Conservation (phyloP, 768 basidiomycete genomes). For the Flagelloscypha sp. region DNA sequence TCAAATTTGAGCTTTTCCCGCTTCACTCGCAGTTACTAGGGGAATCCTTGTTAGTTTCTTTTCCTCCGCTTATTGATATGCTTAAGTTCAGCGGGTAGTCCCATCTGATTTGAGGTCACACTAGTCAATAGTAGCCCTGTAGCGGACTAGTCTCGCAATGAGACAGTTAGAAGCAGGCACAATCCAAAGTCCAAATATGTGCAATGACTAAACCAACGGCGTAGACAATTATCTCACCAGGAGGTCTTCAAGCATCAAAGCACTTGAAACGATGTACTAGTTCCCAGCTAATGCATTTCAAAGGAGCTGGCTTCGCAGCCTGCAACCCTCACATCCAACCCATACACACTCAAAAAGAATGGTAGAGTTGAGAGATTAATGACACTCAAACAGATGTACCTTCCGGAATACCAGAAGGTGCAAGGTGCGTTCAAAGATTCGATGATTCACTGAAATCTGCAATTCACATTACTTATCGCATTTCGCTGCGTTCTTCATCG, state of each 20-base stretch:
- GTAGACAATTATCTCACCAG: slow-evolving; percentile 49
- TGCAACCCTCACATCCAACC: slow-evolving; percentile 38
- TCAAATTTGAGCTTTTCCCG: slow-evolving; percentile 78
- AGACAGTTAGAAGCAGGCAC: slow-evolving; percentile 17
- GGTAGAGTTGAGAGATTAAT: slow-evolving; percentile 42
- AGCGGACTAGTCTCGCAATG: slow-evolving; percentile 14
- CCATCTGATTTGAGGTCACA: slow-evolving; percentile 76
- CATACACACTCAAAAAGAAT: slow-evolving; percentile 21
- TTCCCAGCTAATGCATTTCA: slow-evolving; percentile 40
- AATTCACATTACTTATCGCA: slow-evolving; percentile 80
- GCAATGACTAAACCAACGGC: slow-evolving; percentile 24
- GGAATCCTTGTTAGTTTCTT: slow-evolving; percentile 89
- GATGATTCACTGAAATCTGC: slow-evolving; percentile 78
- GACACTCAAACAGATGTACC: slow-evolving; percentile 76
- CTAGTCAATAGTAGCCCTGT: slow-evolving; percentile 10
- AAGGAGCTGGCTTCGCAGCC: slow-evolving; percentile 28
- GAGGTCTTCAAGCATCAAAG: slow-evolving; percentile 16
- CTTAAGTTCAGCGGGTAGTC: slow-evolving; percentile 84
- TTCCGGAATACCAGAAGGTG: slow-evolving; percentile 67
- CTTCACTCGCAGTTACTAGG: slow-evolving; percentile 84
- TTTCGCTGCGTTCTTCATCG: slow-evolving; percentile 77
- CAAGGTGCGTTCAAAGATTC: slow-evolving; percentile 80
- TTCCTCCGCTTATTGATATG: slow-evolving; percentile 87
- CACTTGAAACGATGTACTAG: no score
- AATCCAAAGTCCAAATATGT: slow-evolving; percentile 20